Evolutionary conservation across 495 filamentous ascomycete species (phyloP), one percentile per base, ranked within the genome.

Genomic region (Trichodelitschia bisporula): DNA sequence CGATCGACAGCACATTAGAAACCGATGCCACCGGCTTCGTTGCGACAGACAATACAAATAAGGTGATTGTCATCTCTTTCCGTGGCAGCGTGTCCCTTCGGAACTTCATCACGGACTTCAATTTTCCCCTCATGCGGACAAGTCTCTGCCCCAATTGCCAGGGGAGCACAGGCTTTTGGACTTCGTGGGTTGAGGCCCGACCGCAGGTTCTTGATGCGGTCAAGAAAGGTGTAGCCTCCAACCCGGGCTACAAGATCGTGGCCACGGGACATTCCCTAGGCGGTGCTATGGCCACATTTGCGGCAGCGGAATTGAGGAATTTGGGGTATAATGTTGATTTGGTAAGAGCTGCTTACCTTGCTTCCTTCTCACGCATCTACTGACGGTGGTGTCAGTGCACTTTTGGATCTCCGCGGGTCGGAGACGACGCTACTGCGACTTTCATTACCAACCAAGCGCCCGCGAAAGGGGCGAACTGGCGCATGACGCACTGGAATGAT

Each of bases 221-320:
- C 4, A 38, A 55, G 9, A 31, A 38, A 2, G 47, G 58, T 10
- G 32, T 33, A 2, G 33, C 36, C 1, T 32, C 36, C 2, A 37
- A 72, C 41, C 55, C 68, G 0, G 42, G 32, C 18, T 73, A 64
- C 42, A 51, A 45, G 15, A 40, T 79, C 30, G 47, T 66, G 4
- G 41, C 66, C 13, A 72, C 68, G 0, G 74, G 75, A 4, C 73
- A 79, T 54, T 70, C 64, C 19, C 58, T 77, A 10, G 75, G 75
- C 13, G 75, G 45, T 26, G 72, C 74, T 2, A 43, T 79, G 18
- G 69, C 62, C 14, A 62, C 57, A 0, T 35, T 82, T 1, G 70
- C 60, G 0, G 67, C 65, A 0, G 62, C 56, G 8, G 57, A 61
- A 32, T 46, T 76, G 32, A 57, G 66, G 3, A 61, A 59, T 26